Evolutionary conservation across 805 yeast species (phyloP).

Genomic region (Aciculoconidium aculeatum): DNA sequence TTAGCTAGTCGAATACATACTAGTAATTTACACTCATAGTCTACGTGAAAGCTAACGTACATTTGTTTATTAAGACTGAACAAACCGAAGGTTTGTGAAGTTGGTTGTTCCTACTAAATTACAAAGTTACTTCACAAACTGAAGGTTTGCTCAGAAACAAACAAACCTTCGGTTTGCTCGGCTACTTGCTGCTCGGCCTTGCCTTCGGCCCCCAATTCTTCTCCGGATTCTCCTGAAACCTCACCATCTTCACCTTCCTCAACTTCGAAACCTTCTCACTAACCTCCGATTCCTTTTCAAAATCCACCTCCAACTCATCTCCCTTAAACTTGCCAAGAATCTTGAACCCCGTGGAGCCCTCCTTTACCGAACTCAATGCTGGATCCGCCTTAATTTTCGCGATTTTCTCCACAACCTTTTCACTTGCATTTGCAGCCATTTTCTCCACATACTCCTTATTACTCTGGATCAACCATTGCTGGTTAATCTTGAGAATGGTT

Average conservation of each 20-base stretch:
- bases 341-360: conserved; percentile 45
- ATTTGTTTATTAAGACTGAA: too few species aligned
- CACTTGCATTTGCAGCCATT: conserved; percentile 10
- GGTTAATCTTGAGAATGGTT: conserved; percentile 65
- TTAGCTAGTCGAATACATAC: too few species aligned
- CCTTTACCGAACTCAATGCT: conserved; percentile 33
- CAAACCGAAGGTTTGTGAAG: too few species aligned
- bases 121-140: too few species aligned
- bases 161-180: too few species aligned
- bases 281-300: conserved; percentile 52
- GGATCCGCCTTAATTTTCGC: conserved; percentile 16
- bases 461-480: conserved; percentile 46
- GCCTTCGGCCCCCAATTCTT: conserved; percentile 98
- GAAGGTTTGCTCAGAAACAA: too few species aligned
- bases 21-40: too few species aligned
- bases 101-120: too few species aligned
- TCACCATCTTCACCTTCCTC: conserved; percentile 72
- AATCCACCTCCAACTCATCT: conserved; percentile 37
- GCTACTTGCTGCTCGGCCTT: conserved; percentile 41
- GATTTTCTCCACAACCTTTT: conserved; percentile 10
- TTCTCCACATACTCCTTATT: conserved; percentile 24
- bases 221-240: conserved; percentile 89
- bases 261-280: conserved; percentile 54
- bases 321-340: conserved; percentile 41
- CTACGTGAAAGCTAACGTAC: too few species aligned